Conservation (phyloP, 2,329 filamentous ascomycete species). For the Botrytis cinerea region DNA sequence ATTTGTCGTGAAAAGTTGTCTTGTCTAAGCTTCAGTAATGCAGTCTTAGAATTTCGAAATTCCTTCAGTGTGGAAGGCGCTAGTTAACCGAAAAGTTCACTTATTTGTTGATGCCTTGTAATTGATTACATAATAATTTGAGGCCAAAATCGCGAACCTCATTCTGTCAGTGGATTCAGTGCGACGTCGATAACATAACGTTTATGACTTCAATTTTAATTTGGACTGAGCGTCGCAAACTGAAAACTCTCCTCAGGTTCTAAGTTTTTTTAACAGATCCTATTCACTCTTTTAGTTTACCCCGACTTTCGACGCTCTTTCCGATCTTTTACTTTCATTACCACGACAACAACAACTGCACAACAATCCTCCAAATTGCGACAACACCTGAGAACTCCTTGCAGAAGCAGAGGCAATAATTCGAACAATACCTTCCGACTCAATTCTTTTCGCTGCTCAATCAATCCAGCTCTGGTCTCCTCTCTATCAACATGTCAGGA, state of each 20-base stretch:
- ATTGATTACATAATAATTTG: background rate
- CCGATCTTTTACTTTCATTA: conserved; percentile 3
- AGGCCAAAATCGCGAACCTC: background rate
- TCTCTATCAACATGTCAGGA: conserved; percentile 33
- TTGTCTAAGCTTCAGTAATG: conserved; percentile 26
- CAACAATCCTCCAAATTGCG: conserved; percentile 8
- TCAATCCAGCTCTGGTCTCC: background rate
- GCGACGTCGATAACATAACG: conserved; percentile 18
- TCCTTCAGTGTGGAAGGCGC: conserved; percentile 25
- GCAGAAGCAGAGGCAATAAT: conserved; percentile 6
- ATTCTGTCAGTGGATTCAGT: conserved; percentile 1
- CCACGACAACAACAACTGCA: conserved; percentile 3
- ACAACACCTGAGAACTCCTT: conserved; percentile 18
- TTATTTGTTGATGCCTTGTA: background rate
- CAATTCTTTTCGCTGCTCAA: background rate
- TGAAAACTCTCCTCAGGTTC: background rate
- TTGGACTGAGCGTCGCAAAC: background rate
- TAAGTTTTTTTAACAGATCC: conserved; percentile 1
- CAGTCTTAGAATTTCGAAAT: conserved; percentile 29
- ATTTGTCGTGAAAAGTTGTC: conserved; percentile 34
- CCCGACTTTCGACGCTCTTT: conserved; percentile 12
- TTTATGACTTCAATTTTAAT: conserved; percentile 4
- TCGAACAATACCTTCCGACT: background rate
- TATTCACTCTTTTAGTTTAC: conserved; percentile 16
- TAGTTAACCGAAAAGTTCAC: conserved; percentile 23